phyloP scores from a whole-genome alignment of 2,329 filamentous ascomycete genomes.

The Aureobasidium sp. region DNA sequence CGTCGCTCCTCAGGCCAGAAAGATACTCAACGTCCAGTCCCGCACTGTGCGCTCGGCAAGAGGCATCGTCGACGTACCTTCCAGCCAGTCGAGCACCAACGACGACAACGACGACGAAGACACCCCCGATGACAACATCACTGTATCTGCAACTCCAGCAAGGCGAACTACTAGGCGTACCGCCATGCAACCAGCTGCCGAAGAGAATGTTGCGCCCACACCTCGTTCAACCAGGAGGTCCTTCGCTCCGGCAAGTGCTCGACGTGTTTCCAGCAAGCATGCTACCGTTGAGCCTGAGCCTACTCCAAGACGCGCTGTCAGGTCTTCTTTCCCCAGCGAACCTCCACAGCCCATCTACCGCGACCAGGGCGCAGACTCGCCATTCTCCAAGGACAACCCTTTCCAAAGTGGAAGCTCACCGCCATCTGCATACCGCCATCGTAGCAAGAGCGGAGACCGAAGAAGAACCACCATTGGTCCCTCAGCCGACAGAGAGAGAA shows the following conservation, averaged over 20 bases:
- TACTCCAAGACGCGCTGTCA: slow-evolving; percentile 28
- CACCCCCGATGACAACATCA: slow-evolving; percentile 44
- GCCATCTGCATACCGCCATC: slow-evolving; percentile 26
- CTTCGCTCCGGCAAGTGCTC: slow-evolving; percentile 23
- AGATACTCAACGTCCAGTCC: slow-evolving; percentile 64
- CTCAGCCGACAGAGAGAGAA: slow-evolving; percentile 30
- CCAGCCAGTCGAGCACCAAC: slow-evolving; percentile 56
- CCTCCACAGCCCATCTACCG: slow-evolving; percentile 19
- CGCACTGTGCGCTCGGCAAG: slow-evolving; percentile 76
- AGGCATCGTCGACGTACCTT: slow-evolving; percentile 64
- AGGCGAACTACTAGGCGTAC: slow-evolving; percentile 21
- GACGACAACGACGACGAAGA: slow-evolving; percentile 44
- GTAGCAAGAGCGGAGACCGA: slow-evolving; percentile 35
- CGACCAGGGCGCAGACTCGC: slow-evolving; percentile 38
- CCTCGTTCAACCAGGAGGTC: slow-evolving; percentile 20
- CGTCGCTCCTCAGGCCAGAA: slow-evolving; percentile 67
- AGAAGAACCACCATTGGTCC: slow-evolving; percentile 44
- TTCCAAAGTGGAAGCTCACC: slow-evolving; percentile 83
- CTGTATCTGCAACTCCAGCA: slow-evolving; percentile 33
- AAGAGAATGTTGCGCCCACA: slow-evolving; percentile 36
- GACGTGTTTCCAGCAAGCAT: slow-evolving; percentile 36
- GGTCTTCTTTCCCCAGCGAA: slow-evolving; percentile 14
- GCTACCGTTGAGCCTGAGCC: slow-evolving; percentile 34
- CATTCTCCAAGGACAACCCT: slow-evolving; percentile 83
- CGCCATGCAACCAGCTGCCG: slow-evolving; percentile 29